Percentiles rank a stretch among this genome's conserved stretches.
These are phyloP conservation scores for Chaetomiaceae sp. DNA, from an alignment of 2,329 filamentous ascomycete genomes.

Conservation along the genomic window DNA sequence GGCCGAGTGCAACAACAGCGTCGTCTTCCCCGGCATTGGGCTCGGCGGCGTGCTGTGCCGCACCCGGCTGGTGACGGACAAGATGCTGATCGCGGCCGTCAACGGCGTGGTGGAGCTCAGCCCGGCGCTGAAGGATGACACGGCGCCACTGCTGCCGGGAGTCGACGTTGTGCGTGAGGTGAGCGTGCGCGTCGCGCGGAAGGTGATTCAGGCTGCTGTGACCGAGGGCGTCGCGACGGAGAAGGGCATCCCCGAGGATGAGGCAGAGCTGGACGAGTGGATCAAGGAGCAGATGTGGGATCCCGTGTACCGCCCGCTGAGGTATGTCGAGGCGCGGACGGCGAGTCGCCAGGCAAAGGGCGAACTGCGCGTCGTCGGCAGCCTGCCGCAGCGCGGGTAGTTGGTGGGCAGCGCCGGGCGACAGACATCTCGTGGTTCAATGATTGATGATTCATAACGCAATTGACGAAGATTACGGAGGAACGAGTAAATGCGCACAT, in stretches of 20 bases:
- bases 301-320: constrained; percentile 59
- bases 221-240: constrained; percentile 62
- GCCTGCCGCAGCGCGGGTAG: constrained; percentile 23
- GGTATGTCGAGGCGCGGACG: constrained; percentile 44
- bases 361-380: constrained; percentile 46
- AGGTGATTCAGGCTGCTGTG: constrained; percentile 66
- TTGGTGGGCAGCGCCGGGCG: neutral
- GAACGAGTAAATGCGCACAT: too few species aligned
- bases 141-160: constrained; percentile 66
- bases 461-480: too few species aligned
- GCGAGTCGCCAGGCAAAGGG: constrained; percentile 56
- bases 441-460: neutral
- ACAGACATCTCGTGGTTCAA: neutral
- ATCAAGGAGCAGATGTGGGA: constrained; percentile 77
- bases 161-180: constrained; percentile 68
- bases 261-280: constrained; percentile 60
- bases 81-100: constrained; percentile 76
- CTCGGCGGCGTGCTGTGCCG: constrained; percentile 70
- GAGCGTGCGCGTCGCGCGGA: constrained; percentile 69
- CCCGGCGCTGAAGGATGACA: constrained; percentile 58
- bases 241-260: constrained; percentile 53
- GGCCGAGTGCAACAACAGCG: constrained; percentile 85
- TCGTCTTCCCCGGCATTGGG: constrained; percentile 79
- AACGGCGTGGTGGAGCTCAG: constrained; percentile 65
- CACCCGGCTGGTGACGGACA: constrained; percentile 60